Conservation (phyloP, 768 basidiomycete genomes). For the Suillus brevipes region DNA sequence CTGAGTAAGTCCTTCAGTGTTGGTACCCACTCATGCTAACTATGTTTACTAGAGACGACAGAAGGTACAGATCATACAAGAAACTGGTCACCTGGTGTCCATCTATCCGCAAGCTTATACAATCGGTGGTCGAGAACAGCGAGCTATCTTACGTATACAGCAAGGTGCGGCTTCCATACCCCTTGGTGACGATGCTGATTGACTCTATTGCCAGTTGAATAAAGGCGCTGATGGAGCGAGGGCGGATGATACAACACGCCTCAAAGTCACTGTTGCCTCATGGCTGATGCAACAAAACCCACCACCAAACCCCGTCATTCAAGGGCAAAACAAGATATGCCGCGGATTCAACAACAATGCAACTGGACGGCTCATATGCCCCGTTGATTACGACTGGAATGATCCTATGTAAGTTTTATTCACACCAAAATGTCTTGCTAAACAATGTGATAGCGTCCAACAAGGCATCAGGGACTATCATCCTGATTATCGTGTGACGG, state of each 20-base stretch:
- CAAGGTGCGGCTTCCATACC: neutral
- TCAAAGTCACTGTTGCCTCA: neutral
- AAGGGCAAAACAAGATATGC: neutral
- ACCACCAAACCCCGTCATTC: neutral
- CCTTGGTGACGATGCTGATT: neutral
- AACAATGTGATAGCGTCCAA: no score
- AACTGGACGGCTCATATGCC: constrained; percentile 15
- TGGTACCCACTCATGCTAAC: neutral
- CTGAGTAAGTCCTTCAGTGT: neutral
- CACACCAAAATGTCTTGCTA: no score
- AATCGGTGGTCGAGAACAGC: neutral
- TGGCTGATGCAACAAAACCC: neutral
- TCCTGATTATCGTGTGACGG: no score
- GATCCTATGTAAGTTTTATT: neutral
- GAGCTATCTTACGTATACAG: neutral
- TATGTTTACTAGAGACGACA: constrained; percentile 8
- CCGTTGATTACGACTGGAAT: constrained; percentile 18
- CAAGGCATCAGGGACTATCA: no score
- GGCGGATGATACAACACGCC: neutral
- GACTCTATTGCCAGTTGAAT: neutral
- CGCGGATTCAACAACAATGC: constrained; percentile 11
- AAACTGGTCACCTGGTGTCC: constrained; percentile 14
- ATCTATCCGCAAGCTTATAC: neutral
- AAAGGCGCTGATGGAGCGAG: neutral
- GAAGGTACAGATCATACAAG: constrained; percentile 3